Base-by-base conservation (phyloP, 768 basidiomycete genomes). In the Pholiota molesta region DNA sequence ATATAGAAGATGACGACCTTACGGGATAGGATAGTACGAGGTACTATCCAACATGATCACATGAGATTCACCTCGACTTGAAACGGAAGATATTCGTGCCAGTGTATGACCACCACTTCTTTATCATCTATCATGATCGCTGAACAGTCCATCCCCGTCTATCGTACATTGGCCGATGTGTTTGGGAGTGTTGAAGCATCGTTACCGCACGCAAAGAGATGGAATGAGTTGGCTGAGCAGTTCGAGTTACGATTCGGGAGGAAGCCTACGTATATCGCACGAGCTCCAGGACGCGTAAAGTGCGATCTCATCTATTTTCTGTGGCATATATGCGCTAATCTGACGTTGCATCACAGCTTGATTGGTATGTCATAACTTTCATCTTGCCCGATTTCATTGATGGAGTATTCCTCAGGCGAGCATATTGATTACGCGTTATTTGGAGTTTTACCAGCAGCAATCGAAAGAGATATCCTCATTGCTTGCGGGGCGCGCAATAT, bases 251-350 rank as follows among this genome's bases (percentile, higher is more conserved):
- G 85, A 60, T 93, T 90, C 65, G 89, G 89, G 5, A 79, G 79
- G 63, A 84, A 83, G 56, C 90, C 92, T 13, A 77, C 83, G 5
- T 88, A 88, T 65, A 90, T 94, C 66, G 84, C 85, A 7, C 78
- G 91, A 68, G 91, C 92, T 5, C 92, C 92, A 1, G 92, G 92
- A 7, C 83, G 92, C 63, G 87, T 94, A 52, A 94, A 94, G 91
- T 91, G 66, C 69, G 79, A 42, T 35, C 35, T 23, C 29, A 16
- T 17, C 21, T 53, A 26, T 49, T 51, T 31, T 62, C 28, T 11
- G 11, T 35, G 23, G 61, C 44, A 11, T 23, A 54, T 59, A 39
- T 60, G 19, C 19, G 29, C 23, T 59, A 52, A 55, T 16, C 52
- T 23, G 57, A 31, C 5, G 13, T 31, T 49, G 13, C 57, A 40